These are phyloP conservation scores for Agrocybe chaxingu DNA, from an alignment of 768 basidiomycete genomes.

Conservation along the genomic window DNA sequence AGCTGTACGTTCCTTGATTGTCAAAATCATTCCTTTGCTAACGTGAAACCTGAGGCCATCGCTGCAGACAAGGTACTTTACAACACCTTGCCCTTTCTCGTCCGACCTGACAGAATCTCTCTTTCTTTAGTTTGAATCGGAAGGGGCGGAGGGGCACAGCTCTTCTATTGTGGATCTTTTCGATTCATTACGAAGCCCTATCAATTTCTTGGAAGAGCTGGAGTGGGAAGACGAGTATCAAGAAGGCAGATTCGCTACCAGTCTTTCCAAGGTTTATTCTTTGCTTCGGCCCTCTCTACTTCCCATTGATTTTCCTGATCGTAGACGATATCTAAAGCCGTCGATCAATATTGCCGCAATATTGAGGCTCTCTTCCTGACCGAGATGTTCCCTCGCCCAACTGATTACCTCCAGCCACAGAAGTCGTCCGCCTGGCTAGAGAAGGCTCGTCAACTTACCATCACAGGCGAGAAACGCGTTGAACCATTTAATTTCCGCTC, in stretches of 20 bases:
- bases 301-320: background rate
- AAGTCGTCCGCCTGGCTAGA: conserved; percentile 89
- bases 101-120: background rate
- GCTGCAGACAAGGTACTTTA: conserved; percentile 69
- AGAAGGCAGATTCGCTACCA: conserved; percentile 86
- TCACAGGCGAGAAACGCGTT: conserved; percentile 82
- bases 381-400: conserved; percentile 91
- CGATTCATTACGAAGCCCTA: conserved; percentile 88
- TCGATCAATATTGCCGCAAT: conserved; percentile 87
- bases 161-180: conserved; percentile 98
- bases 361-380: conserved; percentile 87
- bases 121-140: conserved; percentile 64
- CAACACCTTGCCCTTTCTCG: background rate
- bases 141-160: conserved; percentile 80
- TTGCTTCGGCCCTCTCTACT: background rate
- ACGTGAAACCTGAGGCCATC: conserved; percentile 56
- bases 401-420: conserved; percentile 77
- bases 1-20: conserved; percentile 51
- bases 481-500: conserved; percentile 94
- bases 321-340: conserved; percentile 86
- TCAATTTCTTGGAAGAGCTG: conserved; percentile 82
- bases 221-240: conserved; percentile 93
- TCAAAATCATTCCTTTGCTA: background rate
- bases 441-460: conserved; percentile 75
- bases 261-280: conserved; percentile 71